Conservation (phyloP, 768 basidiomycete species). For the Tylopilus rubrobrunneus region DNA sequence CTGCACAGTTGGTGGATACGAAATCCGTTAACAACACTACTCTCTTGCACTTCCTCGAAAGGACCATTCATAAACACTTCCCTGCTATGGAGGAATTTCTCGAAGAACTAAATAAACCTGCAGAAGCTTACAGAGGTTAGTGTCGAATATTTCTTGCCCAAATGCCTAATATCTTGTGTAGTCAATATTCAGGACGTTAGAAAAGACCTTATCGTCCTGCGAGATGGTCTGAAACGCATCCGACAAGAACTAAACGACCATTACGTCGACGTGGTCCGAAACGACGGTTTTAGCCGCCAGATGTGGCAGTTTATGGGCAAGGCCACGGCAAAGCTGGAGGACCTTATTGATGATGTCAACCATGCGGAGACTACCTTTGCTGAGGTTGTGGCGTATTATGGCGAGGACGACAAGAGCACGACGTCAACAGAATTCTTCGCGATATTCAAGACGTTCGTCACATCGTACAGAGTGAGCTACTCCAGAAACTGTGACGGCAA, state of each 20-base stretch:
- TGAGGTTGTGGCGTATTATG: conserved; percentile 87
- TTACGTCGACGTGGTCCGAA: conserved; percentile 66
- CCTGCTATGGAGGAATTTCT: conserved; percentile 83
- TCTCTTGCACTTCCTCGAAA: conserved; percentile 89
- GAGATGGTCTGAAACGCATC: conserved; percentile 74
- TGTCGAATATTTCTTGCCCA: neutral
- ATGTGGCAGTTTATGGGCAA: conserved; percentile 89
- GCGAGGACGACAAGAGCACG: conserved; percentile 88
- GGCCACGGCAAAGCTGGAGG: conserved; percentile 72
- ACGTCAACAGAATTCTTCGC: conserved; percentile 91
- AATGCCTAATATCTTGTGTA: conserved; percentile 30
- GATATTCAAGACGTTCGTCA: conserved; percentile 95
- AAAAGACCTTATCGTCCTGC: conserved; percentile 67
- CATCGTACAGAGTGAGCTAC: conserved; percentile 73
- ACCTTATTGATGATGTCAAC: conserved; percentile 83
- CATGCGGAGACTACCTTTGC: conserved; percentile 79
- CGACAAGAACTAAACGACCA: conserved; percentile 76
- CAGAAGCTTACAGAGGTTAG: conserved; percentile 89
- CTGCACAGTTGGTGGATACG: conserved; percentile 83
- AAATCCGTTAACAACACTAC: conserved; percentile 95
- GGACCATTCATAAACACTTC: conserved; percentile 84
- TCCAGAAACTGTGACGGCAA: neutral
- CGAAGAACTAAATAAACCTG: conserved; percentile 83
- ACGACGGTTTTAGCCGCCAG: conserved; percentile 79
- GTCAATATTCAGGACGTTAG: conserved; percentile 86